These are phyloP conservation scores for Exophiala dermatitidis DNA, from an alignment of 2,329 filamentous ascomycete genomes.

Conservation along the genomic window DNA sequence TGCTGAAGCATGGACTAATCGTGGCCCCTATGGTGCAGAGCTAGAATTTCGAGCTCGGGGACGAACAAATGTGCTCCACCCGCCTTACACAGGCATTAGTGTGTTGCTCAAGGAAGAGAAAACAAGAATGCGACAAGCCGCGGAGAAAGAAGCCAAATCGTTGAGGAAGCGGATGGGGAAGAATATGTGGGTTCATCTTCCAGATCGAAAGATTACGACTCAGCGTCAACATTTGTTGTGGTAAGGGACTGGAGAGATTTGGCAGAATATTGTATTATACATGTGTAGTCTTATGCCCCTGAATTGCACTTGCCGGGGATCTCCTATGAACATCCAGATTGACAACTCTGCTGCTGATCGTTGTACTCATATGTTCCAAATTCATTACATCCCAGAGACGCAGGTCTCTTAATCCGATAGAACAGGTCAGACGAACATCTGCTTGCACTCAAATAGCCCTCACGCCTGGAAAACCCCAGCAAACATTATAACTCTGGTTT, in stretches of 20 bases:
- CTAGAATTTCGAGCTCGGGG: slow-evolving; percentile 72
- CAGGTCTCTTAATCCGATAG: no score
- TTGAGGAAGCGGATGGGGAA: slow-evolving; percentile 66
- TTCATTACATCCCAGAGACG: no score
- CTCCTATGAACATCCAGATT: no score
- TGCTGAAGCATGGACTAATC: slow-evolving; percentile 86
- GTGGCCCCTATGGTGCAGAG: slow-evolving; percentile 55
- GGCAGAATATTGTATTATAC: background rate
- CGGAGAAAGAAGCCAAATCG: slow-evolving; percentile 70
- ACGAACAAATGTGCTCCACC: slow-evolving; percentile 58
- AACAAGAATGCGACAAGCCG: slow-evolving; percentile 71
- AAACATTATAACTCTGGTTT: background rate
- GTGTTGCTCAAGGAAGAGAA: slow-evolving; percentile 89
- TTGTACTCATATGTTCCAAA: no score
- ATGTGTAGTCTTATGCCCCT: no score
- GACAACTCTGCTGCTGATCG: no score
- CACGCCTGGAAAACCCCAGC: background rate
- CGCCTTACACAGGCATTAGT: slow-evolving; percentile 68
- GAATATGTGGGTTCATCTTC: slow-evolving; percentile 73
- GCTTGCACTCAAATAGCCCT: no score
- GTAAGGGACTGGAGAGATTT: slow-evolving; percentile 44
- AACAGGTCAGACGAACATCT: no score
- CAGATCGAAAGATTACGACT: slow-evolving; percentile 73
- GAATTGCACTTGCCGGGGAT: no score
- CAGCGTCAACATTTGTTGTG: slow-evolving; percentile 89